A percentile compares a stretch with the other conserved stretches of the same genome.
phyloP scores from a whole-genome alignment of 1,284 basidiomycete species.

The Ganoderma sinense region DNA sequence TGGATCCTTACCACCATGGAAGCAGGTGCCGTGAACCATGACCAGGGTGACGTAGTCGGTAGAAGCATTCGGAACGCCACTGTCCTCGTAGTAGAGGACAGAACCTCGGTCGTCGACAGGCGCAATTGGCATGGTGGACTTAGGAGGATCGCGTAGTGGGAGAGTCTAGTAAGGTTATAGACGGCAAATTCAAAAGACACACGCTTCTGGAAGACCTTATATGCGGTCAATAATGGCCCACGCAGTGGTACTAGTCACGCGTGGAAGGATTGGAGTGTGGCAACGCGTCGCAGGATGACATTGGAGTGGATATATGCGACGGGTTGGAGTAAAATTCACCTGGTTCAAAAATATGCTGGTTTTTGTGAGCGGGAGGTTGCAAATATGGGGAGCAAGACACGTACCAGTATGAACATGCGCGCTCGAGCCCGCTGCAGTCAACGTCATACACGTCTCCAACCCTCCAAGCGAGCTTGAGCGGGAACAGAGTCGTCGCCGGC shows the following conservation, averaged over 20 bases:
- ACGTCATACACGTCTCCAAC: background rate
- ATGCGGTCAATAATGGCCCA: background rate
- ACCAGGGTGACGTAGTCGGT: slow-evolving; percentile 34
- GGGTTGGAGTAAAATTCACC: background rate
- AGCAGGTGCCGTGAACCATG: slow-evolving; percentile 36
- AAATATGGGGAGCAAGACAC: background rate
- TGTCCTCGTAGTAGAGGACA: slow-evolving; percentile 34
- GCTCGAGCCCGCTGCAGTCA: background rate
- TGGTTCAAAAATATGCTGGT: background rate
- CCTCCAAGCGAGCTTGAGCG: background rate
- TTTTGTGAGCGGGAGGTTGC: background rate
- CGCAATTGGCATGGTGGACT: slow-evolving; percentile 29
- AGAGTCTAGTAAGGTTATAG: background rate
- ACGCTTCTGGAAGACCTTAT: background rate
- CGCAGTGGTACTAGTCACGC: background rate
- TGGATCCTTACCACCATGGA: slow-evolving; percentile 32
- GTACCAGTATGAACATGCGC: background rate
- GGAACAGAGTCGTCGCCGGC: background rate
- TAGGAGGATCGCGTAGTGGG: background rate
- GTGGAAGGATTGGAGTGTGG: background rate
- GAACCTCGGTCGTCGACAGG: slow-evolving; percentile 28
- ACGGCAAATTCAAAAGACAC: background rate
- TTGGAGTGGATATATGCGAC: background rate
- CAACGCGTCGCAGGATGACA: background rate
- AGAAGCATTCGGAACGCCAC: slow-evolving; percentile 19